Evolutionary conservation across 768 basidiomycete genomes (phyloP), one percentile per base, ranked within the genome.

Genomic region (Mycena crocata): DNA sequence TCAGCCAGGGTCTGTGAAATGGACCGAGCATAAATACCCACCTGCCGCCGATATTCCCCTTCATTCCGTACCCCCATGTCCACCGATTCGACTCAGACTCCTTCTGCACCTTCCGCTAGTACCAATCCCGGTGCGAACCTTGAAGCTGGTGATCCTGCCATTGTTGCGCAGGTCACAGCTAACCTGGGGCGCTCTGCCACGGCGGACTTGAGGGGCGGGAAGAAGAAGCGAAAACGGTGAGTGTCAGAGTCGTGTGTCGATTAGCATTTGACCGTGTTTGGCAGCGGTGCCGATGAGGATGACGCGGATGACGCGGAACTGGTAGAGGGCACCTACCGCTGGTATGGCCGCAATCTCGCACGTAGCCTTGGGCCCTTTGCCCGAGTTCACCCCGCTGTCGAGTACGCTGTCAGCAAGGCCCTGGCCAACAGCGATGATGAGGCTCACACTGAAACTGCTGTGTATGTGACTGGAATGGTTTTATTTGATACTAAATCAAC

Each of bases 201-300:
- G n/a, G 31, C 4, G 7, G 19, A 9, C 50, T 6, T 21, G 1
- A 7, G 24, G 5, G 31, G 50, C 8, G 24, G 19, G 24, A 51
- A 34, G 50, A 51, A 34, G 50, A 51, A 48, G 26, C 46, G 50
- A n/a, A n/a, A n/a, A 32, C 24, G 50, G 50, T 51, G 9, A 24
- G 37, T 54, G n/a, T 19, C 17, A 34, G 52, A 14, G 52, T n/a
- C 54, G 37, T 21, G 37, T 39, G n/a, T 21, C 39, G 21, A 28
- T 42, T 23, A 30, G 5, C 19, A 14, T 14, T 54, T 55, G 35
- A 30, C 39, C 26, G 12, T 57, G 56, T 45, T 31, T 57, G 42
- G 40, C 31, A 57, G 56, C 21, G 31, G 28, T 28, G 40, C 42
- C 28, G 46, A n/a, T 8, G 31, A 57, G 17, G 31, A 57, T 19